Conservation (phyloP, 805 yeast species). For the Starmerella tilneyi region DNA sequence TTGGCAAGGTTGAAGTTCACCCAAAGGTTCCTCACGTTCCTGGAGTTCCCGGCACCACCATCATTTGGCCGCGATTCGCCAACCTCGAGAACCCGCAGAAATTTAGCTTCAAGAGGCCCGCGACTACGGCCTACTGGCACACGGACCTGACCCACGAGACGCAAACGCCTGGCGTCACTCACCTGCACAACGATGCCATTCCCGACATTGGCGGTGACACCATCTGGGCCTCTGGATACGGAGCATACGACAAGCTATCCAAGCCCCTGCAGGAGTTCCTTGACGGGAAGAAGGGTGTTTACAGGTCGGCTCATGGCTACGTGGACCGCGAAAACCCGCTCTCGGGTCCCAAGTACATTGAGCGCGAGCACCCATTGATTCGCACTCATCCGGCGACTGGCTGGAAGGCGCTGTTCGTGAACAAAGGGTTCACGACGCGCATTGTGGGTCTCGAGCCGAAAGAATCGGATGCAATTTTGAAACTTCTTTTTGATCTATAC, state of each 20-base stretch:
- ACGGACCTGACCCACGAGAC: conserved; percentile 67
- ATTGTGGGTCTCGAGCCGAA: conserved; percentile 64
- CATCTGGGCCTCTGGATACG: conserved; percentile 45
- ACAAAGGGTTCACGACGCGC: conserved; percentile 50
- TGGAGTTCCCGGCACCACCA: conserved; percentile 39
- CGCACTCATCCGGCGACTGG: conserved; percentile 60
- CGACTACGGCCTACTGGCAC: conserved; percentile 43
- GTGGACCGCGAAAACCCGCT: conserved; percentile 34
- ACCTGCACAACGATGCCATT: conserved; percentile 51
- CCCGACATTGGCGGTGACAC: conserved; percentile 51
- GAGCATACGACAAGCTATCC: conserved; percentile 45
- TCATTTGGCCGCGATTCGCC: conserved; percentile 35
- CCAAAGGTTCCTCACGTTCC: conserved; percentile 28
- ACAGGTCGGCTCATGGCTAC: conserved; percentile 36
- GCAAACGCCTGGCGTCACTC: conserved; percentile 64
- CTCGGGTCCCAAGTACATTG: conserved; percentile 30
- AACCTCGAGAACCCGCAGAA: conserved; percentile 38
- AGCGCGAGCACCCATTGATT: conserved; percentile 49
- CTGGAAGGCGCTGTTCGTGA: conserved; percentile 47
- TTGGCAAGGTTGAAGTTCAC: conserved; percentile 39
- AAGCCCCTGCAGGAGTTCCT: conserved; percentile 40
- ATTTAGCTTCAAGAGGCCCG: conserved; percentile 28
- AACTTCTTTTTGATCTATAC: conserved; percentile 40
- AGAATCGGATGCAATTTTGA: conserved; percentile 53
- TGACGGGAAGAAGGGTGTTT: conserved; percentile 52